Base-by-base conservation (phyloP, 805 yeast species). In the Kuraishia floccosa region DNA sequence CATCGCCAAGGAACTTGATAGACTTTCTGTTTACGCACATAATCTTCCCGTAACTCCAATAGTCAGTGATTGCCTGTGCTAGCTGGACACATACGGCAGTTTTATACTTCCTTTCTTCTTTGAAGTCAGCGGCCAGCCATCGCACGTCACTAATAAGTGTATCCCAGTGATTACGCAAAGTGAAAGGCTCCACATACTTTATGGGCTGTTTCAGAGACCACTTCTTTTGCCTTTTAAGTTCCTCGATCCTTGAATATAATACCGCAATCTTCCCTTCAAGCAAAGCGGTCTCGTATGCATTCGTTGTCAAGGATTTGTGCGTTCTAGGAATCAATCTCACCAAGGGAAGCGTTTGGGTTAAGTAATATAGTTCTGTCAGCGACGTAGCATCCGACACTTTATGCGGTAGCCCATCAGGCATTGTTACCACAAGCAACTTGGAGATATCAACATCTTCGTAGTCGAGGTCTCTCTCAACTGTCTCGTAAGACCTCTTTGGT, bases 161-260 rank as follows among this genome's bases (percentile, higher is more conserved):
- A 42, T 80, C 89, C 84, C 93, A 74, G 39, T 82, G 87, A 3
- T 74, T 58, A 10, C 58, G 50, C 17, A 41, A 47, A 30, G 20
- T 40, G 38, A 69, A 69, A 0, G 97, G 96, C 40, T 84, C 94
- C 9, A 63, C 46, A 44, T 65, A 78, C 39, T 70, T 66, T 31
- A 68, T 61, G 0, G 94, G 94, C 50, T 91, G 98, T 32, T 94
- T 65, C 32, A 91, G 59, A 15, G 94, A 78, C 97, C 98, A 91
- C 43, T 82, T 76, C 2, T 83, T 81, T 35, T 79, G 78, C 28
- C 94, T 63, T 50, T 85, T 84, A 39, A 91, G 63, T 50, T 89
- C 97, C 47, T 89, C 97, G 28, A 91, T 87, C 37, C 97, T 65
- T 2, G 93, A 80, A 43, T 85, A 81, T 13, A 85, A 74, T 8